Conservation (phyloP, 768 basidiomycete genomes). For the Naganishia vishniacii region DNA sequence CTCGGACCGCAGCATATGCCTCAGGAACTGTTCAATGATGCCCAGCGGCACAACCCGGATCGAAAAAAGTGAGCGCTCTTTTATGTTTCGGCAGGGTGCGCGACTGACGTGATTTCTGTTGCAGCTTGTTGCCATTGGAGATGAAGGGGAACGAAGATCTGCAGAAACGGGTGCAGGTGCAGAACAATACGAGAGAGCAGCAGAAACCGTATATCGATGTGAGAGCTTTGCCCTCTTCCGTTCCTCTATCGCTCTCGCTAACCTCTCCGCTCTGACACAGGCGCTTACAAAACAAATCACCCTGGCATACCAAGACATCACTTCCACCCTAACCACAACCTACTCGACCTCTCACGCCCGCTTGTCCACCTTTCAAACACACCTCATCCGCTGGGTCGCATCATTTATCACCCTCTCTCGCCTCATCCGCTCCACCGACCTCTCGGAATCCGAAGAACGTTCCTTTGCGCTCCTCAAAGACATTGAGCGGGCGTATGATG, state of each 20-base stretch:
- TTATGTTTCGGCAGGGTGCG: neutral
- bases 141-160: conserved; percentile 24
- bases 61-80: conserved; percentile 16
- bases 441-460: conserved; percentile 19
- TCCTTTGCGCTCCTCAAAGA: conserved; percentile 15
- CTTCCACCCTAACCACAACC: conserved; percentile 8
- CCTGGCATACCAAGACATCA: conserved; percentile 24
- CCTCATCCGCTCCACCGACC: conserved; percentile 15
- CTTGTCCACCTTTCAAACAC: conserved; percentile 11
- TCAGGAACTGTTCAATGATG: conserved; percentile 18
- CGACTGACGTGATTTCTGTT: neutral
- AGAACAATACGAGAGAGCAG: conserved; percentile 18
- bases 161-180: conserved; percentile 22
- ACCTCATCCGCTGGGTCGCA: conserved; percentile 19
- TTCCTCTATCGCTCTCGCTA: neutral
- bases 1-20: conserved; percentile 21
- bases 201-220: conserved; percentile 23
- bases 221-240: neutral
- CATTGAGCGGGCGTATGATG: conserved; percentile 18
- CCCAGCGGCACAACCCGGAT: conserved; percentile 24
- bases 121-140: conserved; percentile 22
- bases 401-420: conserved; percentile 13
- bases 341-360: conserved; percentile 16
- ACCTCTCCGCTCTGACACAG: neutral
- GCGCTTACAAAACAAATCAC: conserved; percentile 21